phyloP scores from a whole-genome alignment of 2,329 filamentous ascomycete species.

The Penicillium sp. region DNA sequence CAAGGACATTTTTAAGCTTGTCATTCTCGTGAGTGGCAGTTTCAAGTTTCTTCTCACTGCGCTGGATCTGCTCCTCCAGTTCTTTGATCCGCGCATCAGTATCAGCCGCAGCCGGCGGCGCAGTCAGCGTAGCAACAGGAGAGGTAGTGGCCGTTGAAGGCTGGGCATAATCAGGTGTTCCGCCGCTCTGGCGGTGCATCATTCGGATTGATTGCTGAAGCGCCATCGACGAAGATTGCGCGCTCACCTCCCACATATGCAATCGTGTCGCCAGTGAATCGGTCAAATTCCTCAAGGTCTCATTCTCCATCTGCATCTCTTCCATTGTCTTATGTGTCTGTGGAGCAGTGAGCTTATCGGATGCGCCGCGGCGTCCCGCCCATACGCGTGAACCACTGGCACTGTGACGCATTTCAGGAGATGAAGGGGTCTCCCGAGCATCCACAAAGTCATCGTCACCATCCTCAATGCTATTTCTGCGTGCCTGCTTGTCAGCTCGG shows the following conservation, averaged over 20 bases:
- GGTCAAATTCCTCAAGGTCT: constrained; percentile 76
- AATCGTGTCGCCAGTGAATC: constrained; percentile 83
- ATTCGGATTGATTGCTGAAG: constrained; percentile 74
- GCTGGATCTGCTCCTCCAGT: constrained; percentile 64
- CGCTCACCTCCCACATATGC: constrained; percentile 90
- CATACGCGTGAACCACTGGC: constrained; percentile 34
- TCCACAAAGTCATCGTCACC: constrained; percentile 88
- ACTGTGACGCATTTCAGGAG: constrained; percentile 46
- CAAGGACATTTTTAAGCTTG: constrained; percentile 54
- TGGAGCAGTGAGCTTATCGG: constrained; percentile 32
- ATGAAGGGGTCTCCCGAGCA: constrained; percentile 65
- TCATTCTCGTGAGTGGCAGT: constrained; percentile 61
- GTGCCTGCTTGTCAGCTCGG: constrained; percentile 44
- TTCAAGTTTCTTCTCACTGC: constrained; percentile 59
- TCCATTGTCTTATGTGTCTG: constrained; percentile 66
- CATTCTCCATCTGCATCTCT: constrained; percentile 85
- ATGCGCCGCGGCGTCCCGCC: constrained; percentile 13
- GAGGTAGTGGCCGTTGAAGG: constrained; percentile 28
- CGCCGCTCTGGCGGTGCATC: constrained; percentile 40
- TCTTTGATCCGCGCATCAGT: constrained; percentile 58
- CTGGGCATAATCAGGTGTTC: constrained; percentile 30
- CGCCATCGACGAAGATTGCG: constrained; percentile 80
- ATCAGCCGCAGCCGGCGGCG: constrained; percentile 26
- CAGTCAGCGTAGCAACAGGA: constrained; percentile 17
- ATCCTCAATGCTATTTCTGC: constrained; percentile 53